A percentile compares a stretch with the other conserved stretches of the same genome.
phyloP scores from a whole-genome alignment of 2,329 filamentous ascomycete genomes.

The Monosporascus sp. region DNA sequence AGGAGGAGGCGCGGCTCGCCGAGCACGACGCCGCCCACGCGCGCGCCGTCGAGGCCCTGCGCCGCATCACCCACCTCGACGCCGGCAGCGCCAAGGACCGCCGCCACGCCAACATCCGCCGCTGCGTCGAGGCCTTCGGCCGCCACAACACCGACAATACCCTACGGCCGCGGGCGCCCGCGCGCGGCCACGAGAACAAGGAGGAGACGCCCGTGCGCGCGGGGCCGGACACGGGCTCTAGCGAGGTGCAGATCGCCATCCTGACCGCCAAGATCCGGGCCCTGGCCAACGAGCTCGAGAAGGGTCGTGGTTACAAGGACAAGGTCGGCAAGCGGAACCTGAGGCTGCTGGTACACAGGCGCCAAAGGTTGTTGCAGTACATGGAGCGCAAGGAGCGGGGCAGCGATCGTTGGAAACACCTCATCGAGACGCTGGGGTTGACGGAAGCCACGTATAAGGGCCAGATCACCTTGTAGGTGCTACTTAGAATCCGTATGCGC shows the following conservation, averaged over 20 bases:
- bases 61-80: conserved; percentile 70
- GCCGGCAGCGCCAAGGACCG: conserved; percentile 76
- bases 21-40: conserved; percentile 52
- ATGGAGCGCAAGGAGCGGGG: conserved; percentile 85
- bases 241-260: conserved; percentile 96
- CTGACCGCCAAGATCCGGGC: conserved; percentile 89
- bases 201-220: conserved; percentile 46
- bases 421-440: conserved; percentile 79
- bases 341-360: conserved; percentile 75
- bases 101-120: conserved; percentile 74
- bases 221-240: conserved; percentile 91
- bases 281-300: conserved; percentile 66
- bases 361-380: conserved; percentile 85
- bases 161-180: conserved; percentile 58
- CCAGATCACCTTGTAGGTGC: conserved; percentile 69
- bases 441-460: conserved; percentile 85
- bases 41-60: conserved; percentile 69
- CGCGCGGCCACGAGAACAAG: conserved; percentile 34
- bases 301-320: conserved; percentile 68
- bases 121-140: conserved; percentile 83
- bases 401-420: conserved; percentile 80
- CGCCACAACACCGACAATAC: conserved; percentile 78
- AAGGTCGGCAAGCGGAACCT: conserved; percentile 93
- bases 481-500: too few species aligned
- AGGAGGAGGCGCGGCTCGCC: conserved; percentile 27